Conservation (phyloP, 75 land plant genomes). For the Selaginella moellendorffii region DNA sequence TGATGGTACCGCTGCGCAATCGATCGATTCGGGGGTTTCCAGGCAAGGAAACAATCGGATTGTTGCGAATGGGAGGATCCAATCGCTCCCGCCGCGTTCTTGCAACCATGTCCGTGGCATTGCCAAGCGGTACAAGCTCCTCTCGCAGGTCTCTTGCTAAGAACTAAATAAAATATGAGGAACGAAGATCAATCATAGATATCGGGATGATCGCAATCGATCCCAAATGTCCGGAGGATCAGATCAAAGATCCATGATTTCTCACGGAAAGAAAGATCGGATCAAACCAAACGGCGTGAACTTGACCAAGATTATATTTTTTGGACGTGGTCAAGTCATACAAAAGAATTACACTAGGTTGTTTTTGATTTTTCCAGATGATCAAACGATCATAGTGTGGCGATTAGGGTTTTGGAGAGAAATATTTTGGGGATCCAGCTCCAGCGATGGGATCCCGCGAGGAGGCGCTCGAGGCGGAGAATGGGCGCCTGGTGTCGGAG, state of each 20-base stretch:
- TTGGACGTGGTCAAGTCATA: too few species aligned
- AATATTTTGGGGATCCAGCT: background rate
- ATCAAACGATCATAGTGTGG: background rate
- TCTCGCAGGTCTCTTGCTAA: background rate
- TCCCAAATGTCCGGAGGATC: too few species aligned
- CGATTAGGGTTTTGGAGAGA: background rate
- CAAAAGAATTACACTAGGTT: too few species aligned
- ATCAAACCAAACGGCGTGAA: too few species aligned
- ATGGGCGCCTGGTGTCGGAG: constrained; percentile 26
- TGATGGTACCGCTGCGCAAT: background rate
- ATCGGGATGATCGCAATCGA: too few species aligned
- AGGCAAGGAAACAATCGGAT: background rate
- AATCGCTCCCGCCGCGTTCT: too few species aligned
- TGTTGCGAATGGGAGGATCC: background rate
- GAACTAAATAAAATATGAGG: too few species aligned
- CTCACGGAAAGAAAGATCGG: too few species aligned
- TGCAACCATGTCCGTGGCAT: background rate
- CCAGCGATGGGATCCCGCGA: constrained; percentile 6
- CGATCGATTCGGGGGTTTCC: background rate
- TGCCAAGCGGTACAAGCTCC: background rate
- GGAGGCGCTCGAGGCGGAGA: constrained; percentile 25
- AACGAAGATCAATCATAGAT: too few species aligned
- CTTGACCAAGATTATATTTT: too few species aligned
- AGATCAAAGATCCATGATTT: too few species aligned
- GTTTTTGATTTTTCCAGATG: background rate